A percentile compares a stretch with the other conserved stretches of the same genome.
phyloP scores from a whole-genome alignment of 2,329 filamentous ascomycete species.

The Waltergamsia citrina region DNA sequence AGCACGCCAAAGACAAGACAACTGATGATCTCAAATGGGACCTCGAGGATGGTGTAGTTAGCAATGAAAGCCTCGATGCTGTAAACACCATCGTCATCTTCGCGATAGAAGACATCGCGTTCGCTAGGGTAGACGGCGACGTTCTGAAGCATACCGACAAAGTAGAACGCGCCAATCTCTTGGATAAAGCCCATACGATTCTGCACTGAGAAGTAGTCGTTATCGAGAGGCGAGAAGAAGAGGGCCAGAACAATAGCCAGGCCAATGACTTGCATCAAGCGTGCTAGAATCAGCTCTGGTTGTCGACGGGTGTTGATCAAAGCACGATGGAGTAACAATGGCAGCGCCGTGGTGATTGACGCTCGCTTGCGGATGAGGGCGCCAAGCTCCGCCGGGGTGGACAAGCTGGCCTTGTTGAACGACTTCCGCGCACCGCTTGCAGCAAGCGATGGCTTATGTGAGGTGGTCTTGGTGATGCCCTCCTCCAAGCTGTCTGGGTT shows the following conservation, averaged over 20 bases:
- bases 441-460: slow-evolving; percentile 9
- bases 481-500: neutral
- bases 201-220: slow-evolving; percentile 62
- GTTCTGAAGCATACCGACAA: slow-evolving; percentile 72
- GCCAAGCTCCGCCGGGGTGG: slow-evolving; percentile 63
- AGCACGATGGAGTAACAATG: slow-evolving; percentile 57
- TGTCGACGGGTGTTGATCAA: slow-evolving; percentile 61
- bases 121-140: slow-evolving; percentile 65
- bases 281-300: slow-evolving; percentile 52
- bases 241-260: slow-evolving; percentile 53
- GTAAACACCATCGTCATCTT: slow-evolving; percentile 67
- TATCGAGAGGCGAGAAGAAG: slow-evolving; percentile 63
- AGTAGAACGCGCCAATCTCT: slow-evolving; percentile 62
- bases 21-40: slow-evolving; percentile 61
- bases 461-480: too few species aligned
- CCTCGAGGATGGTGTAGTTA: slow-evolving; percentile 59
- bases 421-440: slow-evolving; percentile 24
- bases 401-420: slow-evolving; percentile 35
- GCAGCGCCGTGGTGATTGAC: slow-evolving; percentile 52
- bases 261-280: slow-evolving; percentile 58
- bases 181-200: slow-evolving; percentile 67
- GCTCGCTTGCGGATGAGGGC: slow-evolving; percentile 55
- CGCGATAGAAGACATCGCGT: slow-evolving; percentile 67
- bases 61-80: slow-evolving; percentile 61
- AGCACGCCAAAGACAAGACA: slow-evolving; percentile 58